Conservation (phyloP, 371 early-diverging fungal genomes). For the Mucor sp. region DNA sequence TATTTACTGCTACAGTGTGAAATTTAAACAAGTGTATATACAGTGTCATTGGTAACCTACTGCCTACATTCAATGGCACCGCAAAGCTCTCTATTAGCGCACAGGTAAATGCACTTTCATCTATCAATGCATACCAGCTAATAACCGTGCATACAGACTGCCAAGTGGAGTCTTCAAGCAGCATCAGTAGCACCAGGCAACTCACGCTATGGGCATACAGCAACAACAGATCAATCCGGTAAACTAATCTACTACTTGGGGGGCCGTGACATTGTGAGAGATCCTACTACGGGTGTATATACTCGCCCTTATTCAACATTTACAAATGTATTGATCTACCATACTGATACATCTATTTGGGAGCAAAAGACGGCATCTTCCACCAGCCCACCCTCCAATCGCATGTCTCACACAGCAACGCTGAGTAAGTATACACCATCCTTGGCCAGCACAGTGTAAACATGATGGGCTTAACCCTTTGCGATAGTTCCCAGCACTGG, state of each 20-base stretch:
- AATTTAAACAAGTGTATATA: background rate
- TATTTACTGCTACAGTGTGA: background rate
- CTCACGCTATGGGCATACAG: slow-evolving; percentile 10
- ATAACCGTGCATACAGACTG: background rate
- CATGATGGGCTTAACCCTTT: background rate
- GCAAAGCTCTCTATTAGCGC: background rate
- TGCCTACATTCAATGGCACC: slow-evolving; percentile 4
- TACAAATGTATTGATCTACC: slow-evolving; percentile 3
- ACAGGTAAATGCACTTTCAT: background rate
- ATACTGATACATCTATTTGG: slow-evolving; percentile 14
- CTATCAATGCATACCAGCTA: background rate
- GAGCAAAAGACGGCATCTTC: slow-evolving; percentile 2
- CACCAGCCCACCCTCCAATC: background rate
- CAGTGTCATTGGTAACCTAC: slow-evolving; percentile 3
- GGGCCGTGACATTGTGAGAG: slow-evolving; percentile 4
- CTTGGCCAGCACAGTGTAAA: too few relatives aligned
- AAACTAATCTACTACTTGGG: slow-evolving; percentile 14
- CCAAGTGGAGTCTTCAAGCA: slow-evolving; percentile 9
- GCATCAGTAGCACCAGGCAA: slow-evolving; percentile 4
- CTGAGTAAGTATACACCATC: background rate
- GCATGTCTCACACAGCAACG: slow-evolving; percentile 13
- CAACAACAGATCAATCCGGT: slow-evolving; percentile 8
- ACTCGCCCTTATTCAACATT: slow-evolving; percentile 9
- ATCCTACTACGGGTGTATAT: background rate
- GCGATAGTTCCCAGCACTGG: slow-evolving; percentile 9